Conservation (phyloP, 495 filamentous ascomycete species). For the Talaromyces liani region DNA sequence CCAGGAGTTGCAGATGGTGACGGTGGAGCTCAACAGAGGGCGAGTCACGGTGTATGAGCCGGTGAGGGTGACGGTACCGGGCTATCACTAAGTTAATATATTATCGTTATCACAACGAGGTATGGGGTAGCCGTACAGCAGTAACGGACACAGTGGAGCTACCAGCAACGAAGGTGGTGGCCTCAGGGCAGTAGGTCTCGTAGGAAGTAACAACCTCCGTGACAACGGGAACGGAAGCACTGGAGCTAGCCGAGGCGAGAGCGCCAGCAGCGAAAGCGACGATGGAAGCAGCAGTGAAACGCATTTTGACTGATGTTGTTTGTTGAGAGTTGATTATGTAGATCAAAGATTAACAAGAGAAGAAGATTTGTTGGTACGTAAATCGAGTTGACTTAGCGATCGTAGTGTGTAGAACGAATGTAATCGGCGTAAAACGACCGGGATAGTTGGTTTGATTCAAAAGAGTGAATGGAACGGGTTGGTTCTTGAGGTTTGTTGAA, state of each 20-base stretch:
- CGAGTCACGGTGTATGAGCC: slow-evolving; percentile 57
- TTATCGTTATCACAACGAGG: slow-evolving; percentile 11
- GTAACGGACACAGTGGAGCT: slow-evolving; percentile 73
- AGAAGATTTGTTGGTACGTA: neutral
- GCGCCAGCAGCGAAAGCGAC: slow-evolving; percentile 53
- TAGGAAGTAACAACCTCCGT: slow-evolving; percentile 73
- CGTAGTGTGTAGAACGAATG: slow-evolving; percentile 39
- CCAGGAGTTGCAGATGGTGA: slow-evolving; percentile 61
- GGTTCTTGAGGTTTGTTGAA: slow-evolving; percentile 11
- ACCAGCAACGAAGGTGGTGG: slow-evolving; percentile 64
- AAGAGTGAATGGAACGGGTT: slow-evolving; percentile 8
- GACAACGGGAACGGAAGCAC: slow-evolving; percentile 45
- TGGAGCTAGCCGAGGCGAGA: slow-evolving; percentile 6
- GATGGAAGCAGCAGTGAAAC: slow-evolving; percentile 66
- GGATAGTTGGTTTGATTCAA: slow-evolving; percentile 18
- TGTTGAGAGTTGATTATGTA: slow-evolving; percentile 10
- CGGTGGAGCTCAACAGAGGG: slow-evolving; percentile 55
- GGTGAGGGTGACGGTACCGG: slow-evolving; percentile 75
- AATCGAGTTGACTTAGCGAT: neutral
- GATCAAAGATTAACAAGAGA: slow-evolving; percentile 8
- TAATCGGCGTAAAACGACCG: slow-evolving; percentile 35
- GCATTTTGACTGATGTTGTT: slow-evolving; percentile 60
- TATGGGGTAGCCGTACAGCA: slow-evolving; percentile 41
- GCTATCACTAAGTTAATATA: slow-evolving; percentile 27
- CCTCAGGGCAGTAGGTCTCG: slow-evolving; percentile 79